These are phyloP conservation scores for Xylaria polymorpha DNA, from an alignment of 2,329 filamentous ascomycete genomes.

Conservation along the genomic window DNA sequence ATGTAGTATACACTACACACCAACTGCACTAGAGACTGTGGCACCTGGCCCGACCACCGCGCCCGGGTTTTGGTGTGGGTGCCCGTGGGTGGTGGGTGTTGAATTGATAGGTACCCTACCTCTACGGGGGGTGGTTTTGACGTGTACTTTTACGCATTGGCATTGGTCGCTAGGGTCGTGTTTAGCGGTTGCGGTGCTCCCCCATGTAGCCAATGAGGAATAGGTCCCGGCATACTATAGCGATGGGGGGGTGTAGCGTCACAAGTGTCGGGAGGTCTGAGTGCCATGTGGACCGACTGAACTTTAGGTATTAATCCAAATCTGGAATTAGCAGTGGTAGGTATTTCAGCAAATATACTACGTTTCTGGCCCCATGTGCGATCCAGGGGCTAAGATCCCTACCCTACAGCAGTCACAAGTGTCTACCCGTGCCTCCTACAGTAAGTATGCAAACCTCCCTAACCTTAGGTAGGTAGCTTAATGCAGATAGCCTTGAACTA, in stretches of 20 bases:
- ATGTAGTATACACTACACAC: not conserved
- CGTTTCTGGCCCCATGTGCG: constrained; percentile 33
- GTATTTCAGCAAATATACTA: constrained; percentile 14
- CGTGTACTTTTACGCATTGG: constrained; percentile 23
- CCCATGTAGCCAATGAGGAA: constrained; percentile 26
- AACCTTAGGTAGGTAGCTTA: too few relatives aligned
- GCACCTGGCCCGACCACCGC: too few relatives aligned
- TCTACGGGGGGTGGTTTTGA: not conserved
- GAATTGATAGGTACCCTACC: constrained; percentile 12
- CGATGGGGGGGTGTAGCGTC: not conserved
- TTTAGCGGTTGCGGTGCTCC: constrained; percentile 12
- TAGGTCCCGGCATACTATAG: not conserved
- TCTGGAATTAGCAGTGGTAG: constrained; percentile 10
- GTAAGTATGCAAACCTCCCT: too few relatives aligned
- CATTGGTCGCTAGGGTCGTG: constrained; percentile 22
- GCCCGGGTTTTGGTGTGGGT: too few relatives aligned
- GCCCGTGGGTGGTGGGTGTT: not conserved
- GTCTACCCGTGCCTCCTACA: too few relatives aligned
- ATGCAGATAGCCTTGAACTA: not conserved
- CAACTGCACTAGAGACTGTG: too few relatives aligned
- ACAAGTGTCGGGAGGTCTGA: not conserved
- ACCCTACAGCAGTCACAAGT: not conserved
- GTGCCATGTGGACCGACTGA: not conserved
- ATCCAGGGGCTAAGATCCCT: constrained; percentile 29
- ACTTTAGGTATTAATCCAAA: constrained; percentile 23